Percentiles rank a stretch among this genome's conserved stretches.
Conservation (phyloP, 179 eudicot genomes). For the Spergularia azorica region DNA sequence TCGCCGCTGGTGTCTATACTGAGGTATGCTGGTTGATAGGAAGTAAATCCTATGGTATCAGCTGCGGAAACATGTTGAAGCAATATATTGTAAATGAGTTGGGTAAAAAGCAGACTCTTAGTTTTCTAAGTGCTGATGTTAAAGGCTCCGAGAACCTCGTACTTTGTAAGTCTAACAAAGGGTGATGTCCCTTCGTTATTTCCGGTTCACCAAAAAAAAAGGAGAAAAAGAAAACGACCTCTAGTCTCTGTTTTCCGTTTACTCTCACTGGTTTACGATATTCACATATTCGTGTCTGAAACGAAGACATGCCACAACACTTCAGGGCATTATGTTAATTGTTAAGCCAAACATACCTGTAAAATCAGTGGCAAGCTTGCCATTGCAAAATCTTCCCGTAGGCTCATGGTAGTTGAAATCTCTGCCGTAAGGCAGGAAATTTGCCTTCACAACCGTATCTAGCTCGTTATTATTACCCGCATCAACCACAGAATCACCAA, state of each 20-base stretch:
- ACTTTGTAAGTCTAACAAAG: no score
- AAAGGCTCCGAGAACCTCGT: no score
- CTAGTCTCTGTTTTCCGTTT: no score
- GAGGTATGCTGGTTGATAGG: slow-evolving; percentile 76
- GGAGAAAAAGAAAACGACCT: no score
- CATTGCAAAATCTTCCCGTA: slow-evolving; percentile 92
- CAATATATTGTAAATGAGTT: background rate
- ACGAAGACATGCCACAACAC: no score
- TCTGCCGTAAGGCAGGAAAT: slow-evolving; percentile 92
- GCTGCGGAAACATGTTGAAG: slow-evolving; percentile 40
- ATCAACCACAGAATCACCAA: slow-evolving; percentile 86
- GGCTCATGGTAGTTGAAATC: slow-evolving; percentile 57
- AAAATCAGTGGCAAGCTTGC: slow-evolving; percentile 89
- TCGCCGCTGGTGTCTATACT: slow-evolving; percentile 62
- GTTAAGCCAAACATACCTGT: slow-evolving; percentile 48
- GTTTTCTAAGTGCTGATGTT: no score
- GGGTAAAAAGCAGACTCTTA: background rate
- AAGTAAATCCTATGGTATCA: slow-evolving; percentile 80
- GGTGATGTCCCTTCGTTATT: no score
- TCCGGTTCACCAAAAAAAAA: no score
- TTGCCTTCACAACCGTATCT: slow-evolving; percentile 65
- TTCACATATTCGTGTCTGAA: no score
- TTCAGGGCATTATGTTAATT: no score
- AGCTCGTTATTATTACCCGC: slow-evolving; percentile 85
- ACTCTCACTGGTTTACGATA: no score